A percentile compares a stretch with the other conserved stretches of the same genome.
phyloP scores from a whole-genome alignment of 2,329 filamentous ascomycete species.

The Nemania sp. region DNA sequence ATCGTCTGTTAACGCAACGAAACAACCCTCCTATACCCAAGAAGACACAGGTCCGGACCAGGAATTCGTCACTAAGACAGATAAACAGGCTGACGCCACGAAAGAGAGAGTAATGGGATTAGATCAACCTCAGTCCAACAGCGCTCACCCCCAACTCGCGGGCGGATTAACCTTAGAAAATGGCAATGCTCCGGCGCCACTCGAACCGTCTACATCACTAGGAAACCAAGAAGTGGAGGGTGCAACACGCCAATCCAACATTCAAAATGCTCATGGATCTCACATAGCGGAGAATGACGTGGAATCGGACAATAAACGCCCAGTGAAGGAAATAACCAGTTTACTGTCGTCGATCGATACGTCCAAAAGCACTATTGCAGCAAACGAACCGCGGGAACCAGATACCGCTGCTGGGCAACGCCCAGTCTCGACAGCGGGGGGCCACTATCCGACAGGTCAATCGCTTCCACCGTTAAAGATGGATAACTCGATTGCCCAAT shows the following conservation, averaged over 20 bases:
- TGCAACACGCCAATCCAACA: conserved; percentile 32
- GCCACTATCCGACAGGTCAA: conserved; percentile 39
- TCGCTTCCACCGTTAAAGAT: conserved; percentile 46
- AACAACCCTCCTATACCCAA: conserved; percentile 38
- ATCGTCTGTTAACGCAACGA: conserved; percentile 16
- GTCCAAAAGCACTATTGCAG: conserved; percentile 26
- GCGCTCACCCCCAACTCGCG: conserved; percentile 45
- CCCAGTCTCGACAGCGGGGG: conserved; percentile 40
- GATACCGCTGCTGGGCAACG: conserved; percentile 41
- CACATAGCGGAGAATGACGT: conserved; percentile 36
- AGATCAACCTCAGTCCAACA: background rate
- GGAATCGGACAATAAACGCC: conserved; percentile 41
- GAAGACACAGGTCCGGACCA: conserved; percentile 42
- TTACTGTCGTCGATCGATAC: conserved; percentile 39
- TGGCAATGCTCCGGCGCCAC: conserved; percentile 33
- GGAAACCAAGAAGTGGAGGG: conserved; percentile 37
- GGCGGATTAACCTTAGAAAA: conserved; percentile 51
- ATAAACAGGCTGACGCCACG: conserved; percentile 24
- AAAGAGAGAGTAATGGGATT: conserved; percentile 7
- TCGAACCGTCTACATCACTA: conserved; percentile 43
- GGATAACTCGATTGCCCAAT: conserved; percentile 27
- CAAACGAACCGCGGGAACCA: conserved; percentile 32
- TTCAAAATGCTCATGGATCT: conserved; percentile 36
- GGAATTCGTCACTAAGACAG: conserved; percentile 33
- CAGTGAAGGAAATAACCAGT: conserved; percentile 41